Evolutionary conservation across 225 moss, liverwort and hornwort species (phyloP).

Genomic region (Climacium dendroides): DNA sequence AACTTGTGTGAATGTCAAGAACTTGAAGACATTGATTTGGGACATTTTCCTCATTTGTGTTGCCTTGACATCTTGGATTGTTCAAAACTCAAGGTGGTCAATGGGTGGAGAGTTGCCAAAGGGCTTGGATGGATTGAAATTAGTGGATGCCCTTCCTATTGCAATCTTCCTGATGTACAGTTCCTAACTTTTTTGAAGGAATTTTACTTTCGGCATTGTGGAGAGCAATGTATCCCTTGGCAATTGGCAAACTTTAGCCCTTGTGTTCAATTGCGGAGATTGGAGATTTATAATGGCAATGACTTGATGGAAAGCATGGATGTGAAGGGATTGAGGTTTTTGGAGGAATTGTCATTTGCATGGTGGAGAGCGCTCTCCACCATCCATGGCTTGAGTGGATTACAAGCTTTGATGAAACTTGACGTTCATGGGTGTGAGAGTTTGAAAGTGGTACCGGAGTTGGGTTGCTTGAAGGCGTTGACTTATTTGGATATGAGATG

Average conservation of each 20-base stretch:
- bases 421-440: fast-evolving
- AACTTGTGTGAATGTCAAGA: fast-evolving
- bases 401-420: fast-evolving
- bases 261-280: neutral
- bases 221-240: fast-evolving
- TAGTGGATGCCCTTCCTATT: fast-evolving
- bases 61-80: fast-evolving
- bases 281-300: fast-evolving
- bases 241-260: neutral
- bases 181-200: neutral
- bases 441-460: fast-evolving
- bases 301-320: neutral
- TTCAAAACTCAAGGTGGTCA: fast-evolving
- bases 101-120: too few relatives aligned
- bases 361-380: fast-evolving
- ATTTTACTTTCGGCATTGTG: fast-evolving
- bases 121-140: neutral
- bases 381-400: neutral
- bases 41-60: fast-evolving
- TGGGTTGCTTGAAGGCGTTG: neutral
- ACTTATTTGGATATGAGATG: fast-evolving
- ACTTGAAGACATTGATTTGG: neutral
- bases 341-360: neutral
- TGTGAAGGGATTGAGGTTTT: neutral
- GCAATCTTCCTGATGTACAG: fast-evolving